Percentiles rank a stretch among this genome's conserved stretches.
phyloP scores from a whole-genome alignment of 257 asterid genomes.

The Nicotiana tomentosiformis region DNA sequence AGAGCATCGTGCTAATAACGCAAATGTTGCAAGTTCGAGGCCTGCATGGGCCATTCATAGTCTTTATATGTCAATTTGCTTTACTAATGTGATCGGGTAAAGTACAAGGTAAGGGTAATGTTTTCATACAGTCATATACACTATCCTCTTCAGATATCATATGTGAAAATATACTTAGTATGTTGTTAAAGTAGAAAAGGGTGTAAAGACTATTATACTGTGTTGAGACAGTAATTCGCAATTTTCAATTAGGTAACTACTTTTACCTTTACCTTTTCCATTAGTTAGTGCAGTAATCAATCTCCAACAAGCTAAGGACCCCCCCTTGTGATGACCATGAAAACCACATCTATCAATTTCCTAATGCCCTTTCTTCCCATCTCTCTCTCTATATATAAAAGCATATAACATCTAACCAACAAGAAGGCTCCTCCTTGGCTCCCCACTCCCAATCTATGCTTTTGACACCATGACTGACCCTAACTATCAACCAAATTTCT shows the following conservation, averaged over 20 bases:
- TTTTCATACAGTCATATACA: accelerated
- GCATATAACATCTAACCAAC: constrained; percentile 5
- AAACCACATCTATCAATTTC: constrained; percentile 1
- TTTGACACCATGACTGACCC: constrained; percentile 53
- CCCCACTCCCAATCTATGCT: constrained; percentile 12
- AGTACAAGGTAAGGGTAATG: too few species aligned
- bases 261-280: constrained; percentile 2
- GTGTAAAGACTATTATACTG: too few species aligned
- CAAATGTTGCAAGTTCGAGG: too few species aligned
- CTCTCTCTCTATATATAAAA: constrained; percentile 24
- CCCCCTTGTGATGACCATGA: background rate
- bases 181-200: too few species aligned
- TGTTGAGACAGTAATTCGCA: background rate
- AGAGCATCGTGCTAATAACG: too few species aligned
- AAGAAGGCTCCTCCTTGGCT: constrained; percentile 18
- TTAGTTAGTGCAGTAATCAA: background rate
- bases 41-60: too few species aligned
- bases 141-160: accelerated
- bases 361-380: background rate
- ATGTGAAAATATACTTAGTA: too few species aligned
- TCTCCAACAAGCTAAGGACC: background rate
- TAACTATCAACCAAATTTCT: constrained; percentile 31
- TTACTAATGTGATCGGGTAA: too few species aligned
- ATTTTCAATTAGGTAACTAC: background rate
- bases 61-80: too few species aligned